A percentile compares a stretch with the other conserved stretches of the same genome.
Conservation (phyloP, 331 rosid species). For the Saraca asoca region DNA sequence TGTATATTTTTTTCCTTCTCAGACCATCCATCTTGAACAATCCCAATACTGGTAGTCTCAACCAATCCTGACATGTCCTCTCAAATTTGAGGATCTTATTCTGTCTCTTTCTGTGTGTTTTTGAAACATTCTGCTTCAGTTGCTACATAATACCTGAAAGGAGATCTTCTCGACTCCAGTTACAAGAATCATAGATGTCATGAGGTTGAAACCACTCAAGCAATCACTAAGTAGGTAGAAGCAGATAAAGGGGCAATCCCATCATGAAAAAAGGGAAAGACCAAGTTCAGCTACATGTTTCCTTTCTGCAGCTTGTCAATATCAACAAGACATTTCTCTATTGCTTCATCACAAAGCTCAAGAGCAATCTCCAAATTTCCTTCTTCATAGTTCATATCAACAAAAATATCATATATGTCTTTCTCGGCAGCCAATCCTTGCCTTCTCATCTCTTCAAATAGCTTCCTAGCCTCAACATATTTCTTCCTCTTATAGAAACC, state of each 20-base stretch:
- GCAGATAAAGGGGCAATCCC: constrained; percentile 16
- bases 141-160: constrained; percentile 16
- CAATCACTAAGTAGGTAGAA: constrained; percentile 24
- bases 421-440: constrained; percentile 64
- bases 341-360: constrained; percentile 82
- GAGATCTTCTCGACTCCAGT: constrained; percentile 2
- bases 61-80: constrained; percentile 4
- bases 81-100: constrained; percentile 10
- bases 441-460: constrained; percentile 85
- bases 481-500: constrained; percentile 73
- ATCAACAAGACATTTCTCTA: constrained; percentile 69
- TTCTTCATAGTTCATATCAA: constrained; percentile 68
- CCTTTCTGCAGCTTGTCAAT: constrained; percentile 33
- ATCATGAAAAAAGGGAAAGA: constrained; percentile 27
- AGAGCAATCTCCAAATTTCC: constrained; percentile 77
- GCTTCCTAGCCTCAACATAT: constrained; percentile 62
- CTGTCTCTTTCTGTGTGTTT: neutral
- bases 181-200: constrained; percentile 26
- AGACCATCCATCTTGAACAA: constrained; percentile 24
- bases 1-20: constrained; percentile 20
- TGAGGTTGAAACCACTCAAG: constrained; percentile 25
- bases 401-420: constrained; percentile 72
- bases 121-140: constrained; percentile 12
- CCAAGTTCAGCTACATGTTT: constrained; percentile 38
- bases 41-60: constrained; percentile 22